Conservation (phyloP, 1,139 yeast species). For the Zygosaccharomyces sapae region DNA sequence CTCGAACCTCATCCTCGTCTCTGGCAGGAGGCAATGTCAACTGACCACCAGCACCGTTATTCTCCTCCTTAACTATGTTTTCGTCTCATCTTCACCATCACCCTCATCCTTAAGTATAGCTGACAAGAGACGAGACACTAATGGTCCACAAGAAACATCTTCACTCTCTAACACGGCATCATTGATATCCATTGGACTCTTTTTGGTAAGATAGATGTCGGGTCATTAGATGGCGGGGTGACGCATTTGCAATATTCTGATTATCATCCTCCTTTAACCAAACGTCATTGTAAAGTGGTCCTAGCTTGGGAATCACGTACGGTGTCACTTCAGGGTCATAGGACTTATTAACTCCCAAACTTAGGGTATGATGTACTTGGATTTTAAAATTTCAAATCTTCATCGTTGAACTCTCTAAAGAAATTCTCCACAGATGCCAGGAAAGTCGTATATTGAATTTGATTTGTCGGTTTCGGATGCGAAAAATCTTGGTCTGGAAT, state of each 20-base stretch:
- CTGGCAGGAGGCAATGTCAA: conserved; percentile 8
- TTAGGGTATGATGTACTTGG: conserved; percentile 56
- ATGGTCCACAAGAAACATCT: conserved; percentile 84
- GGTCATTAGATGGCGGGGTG: conserved; percentile 39
- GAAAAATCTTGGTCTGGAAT: conserved; percentile 87
- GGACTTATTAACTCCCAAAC: conserved; percentile 40
- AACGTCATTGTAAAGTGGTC: conserved; percentile 70
- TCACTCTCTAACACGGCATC: conserved; percentile 70
- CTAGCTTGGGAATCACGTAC: conserved; percentile 75
- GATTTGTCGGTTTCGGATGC: conserved; percentile 80
- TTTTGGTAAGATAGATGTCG: conserved; percentile 52
- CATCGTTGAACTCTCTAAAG: conserved; percentile 71
- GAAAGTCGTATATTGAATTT: conserved; percentile 87
- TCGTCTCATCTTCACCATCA: conserved; percentile 21
- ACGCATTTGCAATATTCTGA: conserved; percentile 39
- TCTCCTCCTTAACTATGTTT: conserved; percentile 24
- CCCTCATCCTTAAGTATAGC: conserved; percentile 51
- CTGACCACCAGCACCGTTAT: conserved; percentile 11
- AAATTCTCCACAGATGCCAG: conserved; percentile 81
- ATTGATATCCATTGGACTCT: conserved; percentile 52
- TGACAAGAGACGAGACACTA: conserved; percentile 76
- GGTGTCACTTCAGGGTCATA: conserved; percentile 69
- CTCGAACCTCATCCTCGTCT: conserved; percentile 8
- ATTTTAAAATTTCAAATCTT: conserved; percentile 74
- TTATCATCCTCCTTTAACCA: conserved; percentile 81